Evolutionary conservation across 2,329 filamentous ascomycete genomes (phyloP).

Genomic region (Aureobasidium lini): DNA sequence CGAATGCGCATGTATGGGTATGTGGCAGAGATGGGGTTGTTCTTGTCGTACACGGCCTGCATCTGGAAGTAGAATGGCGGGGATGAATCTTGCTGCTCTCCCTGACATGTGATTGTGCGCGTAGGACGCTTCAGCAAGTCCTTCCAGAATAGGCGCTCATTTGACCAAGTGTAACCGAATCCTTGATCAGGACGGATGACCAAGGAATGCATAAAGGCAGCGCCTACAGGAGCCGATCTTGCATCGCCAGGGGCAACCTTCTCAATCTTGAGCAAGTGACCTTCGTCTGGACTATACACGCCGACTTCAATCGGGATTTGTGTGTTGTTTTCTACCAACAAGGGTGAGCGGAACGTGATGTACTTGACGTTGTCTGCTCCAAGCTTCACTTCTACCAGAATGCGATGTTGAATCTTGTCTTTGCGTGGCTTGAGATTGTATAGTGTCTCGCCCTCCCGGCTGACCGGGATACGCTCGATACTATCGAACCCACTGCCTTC

Average conservation of each 20-base stretch:
- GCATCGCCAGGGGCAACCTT: slow-evolving; percentile 91
- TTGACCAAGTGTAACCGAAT: slow-evolving; percentile 94
- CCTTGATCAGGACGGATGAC: slow-evolving; percentile 88
- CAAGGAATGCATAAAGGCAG: slow-evolving; percentile 80
- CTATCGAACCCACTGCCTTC: slow-evolving; percentile 92
- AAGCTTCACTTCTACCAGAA: slow-evolving; percentile 85
- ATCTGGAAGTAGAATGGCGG: slow-evolving; percentile 95
- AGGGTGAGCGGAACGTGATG: slow-evolving; percentile 86
- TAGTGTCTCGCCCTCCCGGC: slow-evolving; percentile 86
- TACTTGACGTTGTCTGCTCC: slow-evolving; percentile 97
- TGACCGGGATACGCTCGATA: slow-evolving; percentile 79
- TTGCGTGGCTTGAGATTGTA: slow-evolving; percentile 85
- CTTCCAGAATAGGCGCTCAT: slow-evolving; percentile 84
- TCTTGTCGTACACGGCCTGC: slow-evolving; percentile 75
- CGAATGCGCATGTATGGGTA: slow-evolving; percentile 95
- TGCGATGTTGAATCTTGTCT: slow-evolving; percentile 75
- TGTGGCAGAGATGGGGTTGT: slow-evolving; percentile 69
- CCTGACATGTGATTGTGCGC: slow-evolving; percentile 78
- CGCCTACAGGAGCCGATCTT: slow-evolving; percentile 83
- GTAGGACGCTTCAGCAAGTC: slow-evolving; percentile 80
- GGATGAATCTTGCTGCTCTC: slow-evolving; percentile 68
- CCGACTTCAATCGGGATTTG: slow-evolving; percentile 93
- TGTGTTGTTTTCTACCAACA: slow-evolving; percentile 91
- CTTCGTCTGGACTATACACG: slow-evolving; percentile 78
- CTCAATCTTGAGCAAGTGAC: slow-evolving; percentile 91